Evolutionary conservation across 257 asterid genomes (phyloP).

Genomic region (Datura wrightii): DNA sequence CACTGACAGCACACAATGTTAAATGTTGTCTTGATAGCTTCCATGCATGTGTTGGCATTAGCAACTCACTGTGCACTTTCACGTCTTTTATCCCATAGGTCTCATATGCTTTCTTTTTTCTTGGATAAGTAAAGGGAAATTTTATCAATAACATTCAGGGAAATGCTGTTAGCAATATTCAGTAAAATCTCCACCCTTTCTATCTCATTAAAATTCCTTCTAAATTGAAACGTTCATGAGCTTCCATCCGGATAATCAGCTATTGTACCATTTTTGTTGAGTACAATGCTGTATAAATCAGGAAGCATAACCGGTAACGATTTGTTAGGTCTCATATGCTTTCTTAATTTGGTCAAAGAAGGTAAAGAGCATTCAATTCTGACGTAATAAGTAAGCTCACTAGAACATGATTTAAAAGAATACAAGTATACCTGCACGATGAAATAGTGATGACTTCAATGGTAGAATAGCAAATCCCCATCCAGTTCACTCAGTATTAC

Average conservation of each 20-base stretch:
- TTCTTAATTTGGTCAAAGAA: neutral
- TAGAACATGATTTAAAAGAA: neutral
- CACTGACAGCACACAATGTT: neutral
- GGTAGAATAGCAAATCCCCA: neutral
- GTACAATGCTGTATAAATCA: neutral
- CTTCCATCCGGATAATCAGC: neutral
- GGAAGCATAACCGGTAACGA: neutral
- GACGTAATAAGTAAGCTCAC: neutral
- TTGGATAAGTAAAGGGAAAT: neutral
- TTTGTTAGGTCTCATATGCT: slow-evolving; percentile 19
- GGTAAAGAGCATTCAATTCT: neutral
- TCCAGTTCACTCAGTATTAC: neutral
- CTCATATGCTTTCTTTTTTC: neutral
- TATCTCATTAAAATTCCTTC: slow-evolving; percentile 10
- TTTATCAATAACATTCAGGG: neutral
- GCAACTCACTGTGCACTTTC: neutral
- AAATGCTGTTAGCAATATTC: neutral
- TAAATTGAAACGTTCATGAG: slow-evolving; percentile 11
- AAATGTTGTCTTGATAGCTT: neutral
- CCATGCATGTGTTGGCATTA: neutral
- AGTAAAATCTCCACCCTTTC: slow-evolving; percentile 12
- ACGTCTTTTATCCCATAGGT: slow-evolving; percentile 21
- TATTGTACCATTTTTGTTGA: neutral
- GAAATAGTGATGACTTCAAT: slow-evolving; percentile 13
- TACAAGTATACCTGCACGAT: slow-evolving; percentile 6